A percentile compares a stretch with the other conserved stretches of the same genome.
Conservation (phyloP, 768 basidiomycete genomes). For the Kwoniella shandongensis region DNA sequence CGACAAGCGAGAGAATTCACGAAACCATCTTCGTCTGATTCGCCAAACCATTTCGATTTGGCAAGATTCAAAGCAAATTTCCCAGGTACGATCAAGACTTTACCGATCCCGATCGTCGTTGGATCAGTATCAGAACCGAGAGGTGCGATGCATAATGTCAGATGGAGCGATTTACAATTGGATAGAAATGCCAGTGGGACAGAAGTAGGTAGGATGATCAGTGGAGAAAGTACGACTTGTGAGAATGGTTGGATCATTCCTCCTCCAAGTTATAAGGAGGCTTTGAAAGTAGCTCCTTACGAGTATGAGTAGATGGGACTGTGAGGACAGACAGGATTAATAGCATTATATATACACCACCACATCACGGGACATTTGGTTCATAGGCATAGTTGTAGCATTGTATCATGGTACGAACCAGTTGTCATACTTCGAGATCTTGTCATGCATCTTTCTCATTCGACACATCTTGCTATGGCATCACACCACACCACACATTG, state of each 20-base stretch:
- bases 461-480: neutral
- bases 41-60: slow-evolving; percentile 16
- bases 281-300: slow-evolving; percentile 35
- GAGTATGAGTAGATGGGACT: slow-evolving; percentile 15
- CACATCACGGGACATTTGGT: too few relatives aligned
- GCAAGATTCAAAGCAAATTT: slow-evolving; percentile 25
- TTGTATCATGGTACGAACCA: too few relatives aligned
- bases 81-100: slow-evolving; percentile 31
- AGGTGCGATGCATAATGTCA: slow-evolving; percentile 33
- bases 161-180: slow-evolving; percentile 42
- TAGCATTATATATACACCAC: neutral
- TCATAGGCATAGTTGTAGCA: too few relatives aligned
- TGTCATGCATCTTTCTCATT: neutral
- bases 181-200: slow-evolving; percentile 13
- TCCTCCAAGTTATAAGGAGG: slow-evolving; percentile 44
- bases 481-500: neutral
- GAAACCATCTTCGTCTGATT: slow-evolving; percentile 6
- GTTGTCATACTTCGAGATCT: too few relatives aligned
- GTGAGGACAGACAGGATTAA: neutral
- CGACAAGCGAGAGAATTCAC: slow-evolving; percentile 18
- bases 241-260: slow-evolving; percentile 48
- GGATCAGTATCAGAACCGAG: slow-evolving; percentile 44
- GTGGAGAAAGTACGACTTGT: slow-evolving; percentile 32
- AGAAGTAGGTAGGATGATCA: slow-evolving; percentile 39
- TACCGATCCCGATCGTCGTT: slow-evolving; percentile 41